phyloP scores from a whole-genome alignment of 2,329 filamentous ascomycete species.

The Aureobasidium zeae region DNA sequence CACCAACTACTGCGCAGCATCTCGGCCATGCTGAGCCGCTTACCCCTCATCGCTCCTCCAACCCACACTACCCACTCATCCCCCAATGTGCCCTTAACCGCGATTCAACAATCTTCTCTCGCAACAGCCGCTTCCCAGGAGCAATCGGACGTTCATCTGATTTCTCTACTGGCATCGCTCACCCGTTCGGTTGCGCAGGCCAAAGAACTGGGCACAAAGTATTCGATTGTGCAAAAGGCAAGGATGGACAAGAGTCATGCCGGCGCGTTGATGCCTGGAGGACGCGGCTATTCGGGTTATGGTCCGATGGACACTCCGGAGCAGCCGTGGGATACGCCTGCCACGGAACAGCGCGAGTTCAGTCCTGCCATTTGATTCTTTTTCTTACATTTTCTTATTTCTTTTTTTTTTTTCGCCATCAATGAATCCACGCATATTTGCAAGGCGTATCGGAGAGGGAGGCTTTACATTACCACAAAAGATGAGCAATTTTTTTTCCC shows the following conservation, averaged over 20 bases:
- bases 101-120: slow-evolving; percentile 32
- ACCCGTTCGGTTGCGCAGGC: slow-evolving; percentile 63
- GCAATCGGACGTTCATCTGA: slow-evolving; percentile 72
- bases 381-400: not conserved
- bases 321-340: not conserved
- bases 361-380: not conserved
- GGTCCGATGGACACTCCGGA: not conserved
- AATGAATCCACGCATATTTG: not conserved
- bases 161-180: slow-evolving; percentile 65
- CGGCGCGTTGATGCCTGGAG: slow-evolving; percentile 21
- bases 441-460: no score
- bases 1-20: slow-evolving; percentile 78
- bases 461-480: no score
- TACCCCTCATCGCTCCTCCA: slow-evolving; percentile 75
- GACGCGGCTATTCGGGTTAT: not conserved
- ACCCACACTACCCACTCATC: slow-evolving; percentile 58
- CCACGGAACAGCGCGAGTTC: not conserved
- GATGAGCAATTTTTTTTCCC: no score
- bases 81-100: slow-evolving; percentile 56
- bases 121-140: slow-evolving; percentile 52
- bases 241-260: slow-evolving; percentile 26
- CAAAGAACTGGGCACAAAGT: slow-evolving; percentile 68
- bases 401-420: no score
- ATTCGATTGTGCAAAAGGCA: slow-evolving; percentile 37
- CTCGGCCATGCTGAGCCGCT: slow-evolving; percentile 71